Conservation (phyloP, 2,329 filamentous ascomycete genomes). For the Fusarium sambucinum region DNA sequence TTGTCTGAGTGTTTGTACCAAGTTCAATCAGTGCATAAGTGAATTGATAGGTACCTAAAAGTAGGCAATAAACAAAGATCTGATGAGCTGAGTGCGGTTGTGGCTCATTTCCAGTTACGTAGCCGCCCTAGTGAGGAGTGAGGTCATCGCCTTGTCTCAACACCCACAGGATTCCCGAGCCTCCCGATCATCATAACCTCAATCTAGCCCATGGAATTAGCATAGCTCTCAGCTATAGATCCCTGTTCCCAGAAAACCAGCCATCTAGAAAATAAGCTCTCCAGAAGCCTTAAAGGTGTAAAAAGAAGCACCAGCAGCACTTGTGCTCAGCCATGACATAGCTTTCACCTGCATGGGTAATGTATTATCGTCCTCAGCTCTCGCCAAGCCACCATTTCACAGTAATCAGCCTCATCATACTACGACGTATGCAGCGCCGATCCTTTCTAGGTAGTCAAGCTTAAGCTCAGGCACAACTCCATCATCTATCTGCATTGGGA, state of each 20-base stretch:
- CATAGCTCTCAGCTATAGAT: neutral
- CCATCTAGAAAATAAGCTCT: neutral
- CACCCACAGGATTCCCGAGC: constrained; percentile 26
- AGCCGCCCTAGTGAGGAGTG: constrained; percentile 41
- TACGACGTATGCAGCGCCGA: constrained; percentile 28
- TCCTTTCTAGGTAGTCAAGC: constrained; percentile 16
- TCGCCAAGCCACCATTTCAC: constrained; percentile 29
- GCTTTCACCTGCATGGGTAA: neutral
- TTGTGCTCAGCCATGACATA: constrained; percentile 16
- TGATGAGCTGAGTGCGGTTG: constrained; percentile 26
- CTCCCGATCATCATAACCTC: constrained; percentile 29
- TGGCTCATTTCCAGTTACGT: constrained; percentile 37
- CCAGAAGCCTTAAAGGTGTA: neutral
- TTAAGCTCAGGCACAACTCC: constrained; percentile 8
- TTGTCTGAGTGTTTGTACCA: neutral
- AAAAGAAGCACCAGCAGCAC: neutral
- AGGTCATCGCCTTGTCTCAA: constrained; percentile 38
- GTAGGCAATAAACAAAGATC: neutral
- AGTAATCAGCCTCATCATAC: constrained; percentile 22
- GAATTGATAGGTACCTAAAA: neutral
- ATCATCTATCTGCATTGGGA: constrained; percentile 1
- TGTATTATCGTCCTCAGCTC: neutral
- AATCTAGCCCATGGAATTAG: neutral
- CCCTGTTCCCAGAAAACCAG: neutral
- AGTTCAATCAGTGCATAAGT: neutral